A percentile compares a stretch with the other conserved stretches of the same genome.
phyloP scores from a whole-genome alignment of 2,329 filamentous ascomycete genomes.

The Lojkania enalia region DNA sequence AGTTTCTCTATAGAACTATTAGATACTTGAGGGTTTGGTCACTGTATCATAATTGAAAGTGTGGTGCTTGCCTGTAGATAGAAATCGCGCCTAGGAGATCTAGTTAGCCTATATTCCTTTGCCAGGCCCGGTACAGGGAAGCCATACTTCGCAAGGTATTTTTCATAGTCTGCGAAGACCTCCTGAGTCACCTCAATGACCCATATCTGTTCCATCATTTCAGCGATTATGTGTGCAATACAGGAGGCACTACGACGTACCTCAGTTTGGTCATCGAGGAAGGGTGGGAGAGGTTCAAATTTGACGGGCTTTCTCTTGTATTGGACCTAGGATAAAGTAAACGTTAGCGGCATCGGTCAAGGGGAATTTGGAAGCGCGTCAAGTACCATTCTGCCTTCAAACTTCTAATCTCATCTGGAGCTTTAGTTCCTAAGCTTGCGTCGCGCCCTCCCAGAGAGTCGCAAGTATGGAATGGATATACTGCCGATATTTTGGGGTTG shows the following conservation, averaged over 20 bases:
- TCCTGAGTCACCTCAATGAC: constrained; percentile 88
- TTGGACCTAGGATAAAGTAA: constrained; percentile 66
- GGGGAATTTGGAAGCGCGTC: constrained; percentile 13
- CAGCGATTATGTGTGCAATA: constrained; percentile 26
- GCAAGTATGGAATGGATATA: constrained; percentile 24
- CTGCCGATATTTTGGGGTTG: background rate
- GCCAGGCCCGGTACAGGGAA: background rate
- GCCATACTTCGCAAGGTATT: constrained; percentile 78
- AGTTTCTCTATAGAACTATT: constrained; percentile 65
- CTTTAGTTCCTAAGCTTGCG: constrained; percentile 25
- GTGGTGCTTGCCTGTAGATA: constrained; percentile 75
- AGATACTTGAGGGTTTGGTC: constrained; percentile 8
- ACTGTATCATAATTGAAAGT: background rate
- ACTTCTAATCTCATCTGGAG: constrained; percentile 36
- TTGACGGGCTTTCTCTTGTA: constrained; percentile 96
- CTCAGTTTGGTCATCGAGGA: constrained; percentile 82
- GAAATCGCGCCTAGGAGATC: constrained; percentile 75
- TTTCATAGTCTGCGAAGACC: constrained; percentile 85
- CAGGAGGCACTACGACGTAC: constrained; percentile 54
- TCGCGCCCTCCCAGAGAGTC: constrained; percentile 33
- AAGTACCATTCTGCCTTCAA: constrained; percentile 37
- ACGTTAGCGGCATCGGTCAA: constrained; percentile 20
- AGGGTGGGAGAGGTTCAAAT: constrained; percentile 70
- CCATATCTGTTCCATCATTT: constrained; percentile 70
- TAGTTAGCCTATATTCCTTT: constrained; percentile 20